These are phyloP conservation scores for Thermothielavioides terrestris DNA, from an alignment of 495 filamentous ascomycete species.

Conservation along the genomic window DNA sequence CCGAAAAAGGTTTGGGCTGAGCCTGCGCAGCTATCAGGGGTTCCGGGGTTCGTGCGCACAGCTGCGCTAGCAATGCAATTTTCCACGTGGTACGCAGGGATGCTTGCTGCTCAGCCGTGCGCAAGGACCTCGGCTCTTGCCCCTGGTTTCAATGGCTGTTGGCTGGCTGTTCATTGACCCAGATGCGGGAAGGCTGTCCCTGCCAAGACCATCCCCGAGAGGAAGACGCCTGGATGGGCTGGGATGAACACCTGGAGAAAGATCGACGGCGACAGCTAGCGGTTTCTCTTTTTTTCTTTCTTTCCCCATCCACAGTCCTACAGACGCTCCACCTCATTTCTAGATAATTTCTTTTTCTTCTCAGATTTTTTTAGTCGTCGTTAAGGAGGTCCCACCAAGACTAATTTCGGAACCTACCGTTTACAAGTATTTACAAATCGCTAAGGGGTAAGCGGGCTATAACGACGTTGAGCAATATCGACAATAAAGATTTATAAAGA, in stretches of 20 bases:
- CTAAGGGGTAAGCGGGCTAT: too few species aligned
- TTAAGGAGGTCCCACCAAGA: too few species aligned
- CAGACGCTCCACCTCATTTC: slow-evolving; percentile 9
- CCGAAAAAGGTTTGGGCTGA: too few species aligned
- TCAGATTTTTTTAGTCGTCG: background rate
- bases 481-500: too few species aligned
- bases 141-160: background rate
- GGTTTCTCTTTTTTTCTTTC: background rate
- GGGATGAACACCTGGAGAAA: background rate
- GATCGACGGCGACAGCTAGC: background rate
- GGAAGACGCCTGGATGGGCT: background rate
- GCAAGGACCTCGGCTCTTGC: slow-evolving; percentile 4
- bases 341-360: slow-evolving; percentile 1
- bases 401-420: too few species aligned
- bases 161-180: background rate
- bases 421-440: too few species aligned
- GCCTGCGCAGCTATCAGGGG: too few species aligned
- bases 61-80: too few species aligned
- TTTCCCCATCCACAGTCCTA: background rate
- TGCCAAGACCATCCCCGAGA: background rate
- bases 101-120: slow-evolving; percentile 1
- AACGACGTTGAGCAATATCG: too few species aligned
- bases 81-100: slow-evolving; percentile 6
- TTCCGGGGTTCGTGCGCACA: too few species aligned
- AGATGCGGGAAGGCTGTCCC: slow-evolving; percentile 1